phyloP scores from a whole-genome alignment of 2,329 filamentous ascomycete species.

The Tetracladium maxilliforme region DNA sequence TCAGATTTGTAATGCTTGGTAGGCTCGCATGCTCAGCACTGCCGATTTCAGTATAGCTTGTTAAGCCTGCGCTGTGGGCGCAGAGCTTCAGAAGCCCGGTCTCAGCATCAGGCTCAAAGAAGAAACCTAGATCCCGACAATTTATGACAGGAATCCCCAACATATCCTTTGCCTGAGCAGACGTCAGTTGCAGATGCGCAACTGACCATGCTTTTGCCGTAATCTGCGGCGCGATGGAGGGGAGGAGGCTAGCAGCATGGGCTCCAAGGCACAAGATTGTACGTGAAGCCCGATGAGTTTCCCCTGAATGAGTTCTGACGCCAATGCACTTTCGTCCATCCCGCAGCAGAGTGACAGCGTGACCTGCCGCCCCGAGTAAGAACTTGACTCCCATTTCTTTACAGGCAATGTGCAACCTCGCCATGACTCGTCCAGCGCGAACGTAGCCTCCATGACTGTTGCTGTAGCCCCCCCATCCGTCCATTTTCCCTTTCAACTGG shows the following conservation, averaged over 20 bases:
- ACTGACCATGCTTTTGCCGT: conserved; percentile 35
- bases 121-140: conserved; percentile 32
- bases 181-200: conserved; percentile 30
- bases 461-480: conserved; percentile 31
- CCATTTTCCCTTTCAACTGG: conserved; percentile 26
- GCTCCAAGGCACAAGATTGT: conserved; percentile 30
- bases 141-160: conserved; percentile 33
- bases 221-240: conserved; percentile 21
- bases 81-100: conserved; percentile 30
- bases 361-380: conserved; percentile 20
- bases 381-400: no score
- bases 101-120: conserved; percentile 31
- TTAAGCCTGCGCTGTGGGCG: conserved; percentile 42
- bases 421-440: conserved; percentile 26
- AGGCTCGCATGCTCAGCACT: conserved; percentile 4
- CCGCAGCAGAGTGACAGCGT: conserved; percentile 19
- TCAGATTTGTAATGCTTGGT: conserved; percentile 14
- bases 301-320: conserved; percentile 15
- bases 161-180: conserved; percentile 27
- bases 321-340: conserved; percentile 19
- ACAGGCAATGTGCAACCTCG: conserved; percentile 22
- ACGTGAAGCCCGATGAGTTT: conserved; percentile 16
- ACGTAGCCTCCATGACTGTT: conserved; percentile 31
- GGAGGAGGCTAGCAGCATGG: conserved; percentile 23
- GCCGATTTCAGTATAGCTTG: conserved; percentile 22